These are phyloP conservation scores for Colletotrichum sojae DNA, from an alignment of 2,329 filamentous ascomycete genomes.

Conservation along the genomic window DNA sequence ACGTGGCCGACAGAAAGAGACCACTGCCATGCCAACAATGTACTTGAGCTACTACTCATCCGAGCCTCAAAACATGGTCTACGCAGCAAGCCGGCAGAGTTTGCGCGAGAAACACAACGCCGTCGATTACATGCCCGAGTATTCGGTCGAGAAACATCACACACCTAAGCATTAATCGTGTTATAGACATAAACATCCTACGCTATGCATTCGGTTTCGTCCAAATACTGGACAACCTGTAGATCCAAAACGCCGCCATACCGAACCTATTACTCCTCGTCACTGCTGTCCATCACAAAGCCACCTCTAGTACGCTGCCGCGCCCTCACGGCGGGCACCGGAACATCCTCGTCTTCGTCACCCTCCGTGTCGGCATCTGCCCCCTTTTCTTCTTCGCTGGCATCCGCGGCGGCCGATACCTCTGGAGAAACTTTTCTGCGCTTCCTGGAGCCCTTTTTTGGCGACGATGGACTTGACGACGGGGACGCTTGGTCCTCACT, in stretches of 20 bases:
- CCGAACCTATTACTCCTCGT: conserved; percentile 59
- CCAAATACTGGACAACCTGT: not conserved
- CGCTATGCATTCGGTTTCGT: conserved; percentile 31
- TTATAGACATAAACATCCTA: conserved; percentile 10
- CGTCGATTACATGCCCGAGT: not conserved
- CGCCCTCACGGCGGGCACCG: conserved; percentile 51
- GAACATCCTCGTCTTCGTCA: conserved; percentile 59
- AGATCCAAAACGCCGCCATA: conserved; percentile 16
- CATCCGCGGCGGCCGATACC: not conserved
- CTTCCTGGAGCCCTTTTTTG: conserved; percentile 32
- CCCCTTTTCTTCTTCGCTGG: conserved; percentile 5
- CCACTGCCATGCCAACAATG: no score
- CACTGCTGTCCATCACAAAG: conserved; percentile 73
- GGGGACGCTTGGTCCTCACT: conserved; percentile 22
- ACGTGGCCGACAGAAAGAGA: no score
- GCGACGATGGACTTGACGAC: conserved; percentile 32
- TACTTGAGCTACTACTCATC: no score
- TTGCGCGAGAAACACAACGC: not conserved
- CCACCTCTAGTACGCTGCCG: conserved; percentile 64
- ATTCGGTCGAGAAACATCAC: not conserved
- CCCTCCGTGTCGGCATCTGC: conserved; percentile 43
- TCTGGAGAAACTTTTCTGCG: conserved; percentile 25
- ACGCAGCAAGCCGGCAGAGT: not conserved
- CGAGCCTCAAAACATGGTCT: no score
- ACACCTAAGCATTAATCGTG: conserved; percentile 3